These are phyloP conservation scores for Mycena sp. DNA, from an alignment of 1,284 basidiomycete genomes.

Conservation along the genomic window DNA sequence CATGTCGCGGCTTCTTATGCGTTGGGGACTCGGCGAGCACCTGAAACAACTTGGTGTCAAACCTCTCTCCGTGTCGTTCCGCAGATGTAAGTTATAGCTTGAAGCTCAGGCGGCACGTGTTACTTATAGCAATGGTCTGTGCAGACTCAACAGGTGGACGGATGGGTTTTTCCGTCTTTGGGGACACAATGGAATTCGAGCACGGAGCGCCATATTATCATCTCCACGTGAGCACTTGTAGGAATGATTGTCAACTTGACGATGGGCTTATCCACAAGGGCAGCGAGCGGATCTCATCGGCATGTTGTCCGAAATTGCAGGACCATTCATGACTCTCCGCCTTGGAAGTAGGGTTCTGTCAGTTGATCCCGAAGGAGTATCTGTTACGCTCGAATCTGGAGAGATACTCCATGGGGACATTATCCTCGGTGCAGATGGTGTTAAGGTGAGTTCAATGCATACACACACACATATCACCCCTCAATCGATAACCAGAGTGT, in stretches of 20 bases:
- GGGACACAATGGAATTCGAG: slow-evolving; percentile 49
- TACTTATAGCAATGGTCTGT: background rate
- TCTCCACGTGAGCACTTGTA: slow-evolving; percentile 51
- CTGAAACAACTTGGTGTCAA: slow-evolving; percentile 52
- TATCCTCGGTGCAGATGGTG: slow-evolving; percentile 64
- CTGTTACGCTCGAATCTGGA: slow-evolving; percentile 53
- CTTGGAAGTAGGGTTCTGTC: slow-evolving; percentile 50
- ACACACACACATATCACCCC: too few relatives aligned
- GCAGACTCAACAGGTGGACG: slow-evolving; percentile 55
- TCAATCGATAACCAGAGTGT: too few relatives aligned
- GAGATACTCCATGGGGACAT: slow-evolving; percentile 55
- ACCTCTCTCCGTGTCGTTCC: slow-evolving; percentile 53
- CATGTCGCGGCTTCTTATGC: slow-evolving; percentile 55
- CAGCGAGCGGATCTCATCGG: slow-evolving; percentile 62
- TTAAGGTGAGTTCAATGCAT: too few relatives aligned
- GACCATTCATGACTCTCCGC: slow-evolving; percentile 50
- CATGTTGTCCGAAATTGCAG: slow-evolving; percentile 53
- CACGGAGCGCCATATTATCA: slow-evolving; percentile 64
- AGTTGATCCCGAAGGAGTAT: slow-evolving; percentile 47
- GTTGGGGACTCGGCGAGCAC: slow-evolving; percentile 60
- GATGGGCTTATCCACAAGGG: background rate
- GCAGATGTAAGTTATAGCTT: slow-evolving; percentile 57
- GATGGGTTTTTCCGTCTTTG: slow-evolving; percentile 57
- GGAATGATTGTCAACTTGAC: background rate
- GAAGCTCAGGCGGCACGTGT: background rate